Conservation (phyloP, 768 basidiomycete species). For the Dentipellis fragilis region DNA sequence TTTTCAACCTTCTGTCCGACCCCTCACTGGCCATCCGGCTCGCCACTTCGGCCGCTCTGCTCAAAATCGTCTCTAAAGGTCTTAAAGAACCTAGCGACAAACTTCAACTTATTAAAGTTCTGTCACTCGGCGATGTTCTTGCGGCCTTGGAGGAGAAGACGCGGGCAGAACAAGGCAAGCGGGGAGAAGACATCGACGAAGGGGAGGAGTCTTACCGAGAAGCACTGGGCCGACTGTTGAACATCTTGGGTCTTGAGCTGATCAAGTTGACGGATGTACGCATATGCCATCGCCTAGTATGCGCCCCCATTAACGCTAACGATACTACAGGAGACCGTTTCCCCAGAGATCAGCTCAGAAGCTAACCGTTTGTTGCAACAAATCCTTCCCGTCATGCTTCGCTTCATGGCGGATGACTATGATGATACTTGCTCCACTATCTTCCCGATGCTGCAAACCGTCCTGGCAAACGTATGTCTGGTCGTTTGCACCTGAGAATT, state of each 20-base stretch:
- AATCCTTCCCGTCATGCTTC: constrained; percentile 72
- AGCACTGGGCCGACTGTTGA: constrained; percentile 75
- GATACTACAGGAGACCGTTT: constrained; percentile 41
- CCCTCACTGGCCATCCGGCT: constrained; percentile 70
- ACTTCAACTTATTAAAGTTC: constrained; percentile 78
- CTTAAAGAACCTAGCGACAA: constrained; percentile 88
- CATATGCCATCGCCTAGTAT: constrained; percentile 7
- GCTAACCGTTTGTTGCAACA: constrained; percentile 55
- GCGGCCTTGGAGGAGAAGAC: constrained; percentile 74
- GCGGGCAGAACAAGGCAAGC: constrained; percentile 49
- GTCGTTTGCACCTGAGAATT: neutral
- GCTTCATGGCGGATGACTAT: constrained; percentile 83
- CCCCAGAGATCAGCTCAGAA: constrained; percentile 52
- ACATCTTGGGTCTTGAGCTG: constrained; percentile 73
- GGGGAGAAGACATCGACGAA: constrained; percentile 69
- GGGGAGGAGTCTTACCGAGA: constrained; percentile 86
- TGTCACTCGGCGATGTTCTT: constrained; percentile 77
- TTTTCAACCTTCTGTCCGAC: constrained; percentile 78
- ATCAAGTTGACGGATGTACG: constrained; percentile 76
- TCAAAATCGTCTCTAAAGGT: constrained; percentile 84
- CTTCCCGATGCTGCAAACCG: constrained; percentile 66
- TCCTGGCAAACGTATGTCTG: constrained; percentile 61
- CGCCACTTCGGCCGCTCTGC: constrained; percentile 70
- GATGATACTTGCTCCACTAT: constrained; percentile 85
- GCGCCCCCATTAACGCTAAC: neutral